Conservation (phyloP, 805 yeast species). For the Teunomyces atbi region DNA sequence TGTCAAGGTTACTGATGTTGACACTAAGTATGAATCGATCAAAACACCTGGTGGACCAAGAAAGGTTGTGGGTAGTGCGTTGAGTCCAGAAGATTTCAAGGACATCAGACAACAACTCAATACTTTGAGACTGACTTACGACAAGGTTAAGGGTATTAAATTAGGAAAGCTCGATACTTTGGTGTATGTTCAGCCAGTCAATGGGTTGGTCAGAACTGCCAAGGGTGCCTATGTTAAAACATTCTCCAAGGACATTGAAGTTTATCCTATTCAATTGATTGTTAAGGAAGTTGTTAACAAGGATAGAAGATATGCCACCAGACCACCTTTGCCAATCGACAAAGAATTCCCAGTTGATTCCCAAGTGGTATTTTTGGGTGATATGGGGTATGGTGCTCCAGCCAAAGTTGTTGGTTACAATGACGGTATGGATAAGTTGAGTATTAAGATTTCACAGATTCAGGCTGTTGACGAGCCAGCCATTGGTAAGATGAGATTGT, state of each 20-base stretch:
- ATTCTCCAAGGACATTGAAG: slow-evolving; percentile 50
- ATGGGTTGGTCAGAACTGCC: slow-evolving; percentile 68
- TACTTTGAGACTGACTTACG: slow-evolving; percentile 42
- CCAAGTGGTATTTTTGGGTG: slow-evolving; percentile 77
- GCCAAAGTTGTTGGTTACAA: slow-evolving; percentile 64
- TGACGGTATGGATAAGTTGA: slow-evolving; percentile 38
- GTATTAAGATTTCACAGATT: slow-evolving; percentile 47
- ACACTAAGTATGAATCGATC: slow-evolving; percentile 44
- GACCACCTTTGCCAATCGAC: slow-evolving; percentile 71
- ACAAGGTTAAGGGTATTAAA: slow-evolving; percentile 59
- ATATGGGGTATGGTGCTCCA: slow-evolving; percentile 82
- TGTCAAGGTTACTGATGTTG: slow-evolving; percentile 56
- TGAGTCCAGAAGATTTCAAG: slow-evolving; percentile 40
- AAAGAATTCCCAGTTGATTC: slow-evolving; percentile 78
- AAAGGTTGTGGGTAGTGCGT: slow-evolving; percentile 33
- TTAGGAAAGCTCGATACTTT: slow-evolving; percentile 54
- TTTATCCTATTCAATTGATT: slow-evolving; percentile 75
- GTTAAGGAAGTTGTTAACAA: slow-evolving; percentile 71
- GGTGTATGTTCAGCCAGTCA: slow-evolving; percentile 69
- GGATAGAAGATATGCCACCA: slow-evolving; percentile 72
- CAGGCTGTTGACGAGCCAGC: slow-evolving; percentile 52
- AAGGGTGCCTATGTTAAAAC: slow-evolving; percentile 80
- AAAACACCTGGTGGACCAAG: slow-evolving; percentile 24
- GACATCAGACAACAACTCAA: slow-evolving; percentile 43
- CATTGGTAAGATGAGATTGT: slow-evolving; percentile 61